These are phyloP conservation scores for Fagus sylvatica DNA, from an alignment of 306 rosid genomes.

Conservation along the genomic window DNA sequence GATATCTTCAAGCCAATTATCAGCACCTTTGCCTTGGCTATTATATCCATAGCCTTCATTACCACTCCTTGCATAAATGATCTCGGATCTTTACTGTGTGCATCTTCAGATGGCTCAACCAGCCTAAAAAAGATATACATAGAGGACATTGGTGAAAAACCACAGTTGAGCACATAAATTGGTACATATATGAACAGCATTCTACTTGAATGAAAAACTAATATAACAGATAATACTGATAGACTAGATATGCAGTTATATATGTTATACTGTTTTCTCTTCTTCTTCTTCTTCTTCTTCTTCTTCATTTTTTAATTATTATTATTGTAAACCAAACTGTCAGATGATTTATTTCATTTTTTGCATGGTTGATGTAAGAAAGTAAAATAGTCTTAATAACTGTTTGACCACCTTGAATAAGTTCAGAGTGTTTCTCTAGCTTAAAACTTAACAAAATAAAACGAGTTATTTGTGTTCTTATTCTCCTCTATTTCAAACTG, in stretches of 20 bases:
- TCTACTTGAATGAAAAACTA: neutral
- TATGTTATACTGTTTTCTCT: neutral
- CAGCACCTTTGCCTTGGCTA: slow-evolving; percentile 80
- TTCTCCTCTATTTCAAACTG: neutral
- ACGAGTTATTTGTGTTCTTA: neutral
- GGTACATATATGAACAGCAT: neutral
- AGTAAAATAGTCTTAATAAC: neutral
- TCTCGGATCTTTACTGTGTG: slow-evolving; percentile 50
- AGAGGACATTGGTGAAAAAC: slow-evolving; percentile 16
- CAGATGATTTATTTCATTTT: neutral
- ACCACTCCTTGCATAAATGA: slow-evolving; percentile 57
- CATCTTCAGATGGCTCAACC: slow-evolving; percentile 58
- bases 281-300: neutral
- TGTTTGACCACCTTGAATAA: neutral
- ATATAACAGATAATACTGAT: neutral
- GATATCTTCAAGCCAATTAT: slow-evolving; percentile 18
- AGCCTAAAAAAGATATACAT: slow-evolving; percentile 37
- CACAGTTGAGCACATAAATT: neutral
- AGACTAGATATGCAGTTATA: neutral
- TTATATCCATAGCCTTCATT: slow-evolving; percentile 50
- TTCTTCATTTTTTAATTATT: too few relatives aligned
- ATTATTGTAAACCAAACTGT: neutral
- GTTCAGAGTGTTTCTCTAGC: neutral
- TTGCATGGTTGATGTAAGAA: neutral
- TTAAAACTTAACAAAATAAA: neutral